Evolutionary conservation across 495 filamentous ascomycete genomes (phyloP), one percentile per base, ranked within the genome.

Genomic region (Trichoderma virens): DNA sequence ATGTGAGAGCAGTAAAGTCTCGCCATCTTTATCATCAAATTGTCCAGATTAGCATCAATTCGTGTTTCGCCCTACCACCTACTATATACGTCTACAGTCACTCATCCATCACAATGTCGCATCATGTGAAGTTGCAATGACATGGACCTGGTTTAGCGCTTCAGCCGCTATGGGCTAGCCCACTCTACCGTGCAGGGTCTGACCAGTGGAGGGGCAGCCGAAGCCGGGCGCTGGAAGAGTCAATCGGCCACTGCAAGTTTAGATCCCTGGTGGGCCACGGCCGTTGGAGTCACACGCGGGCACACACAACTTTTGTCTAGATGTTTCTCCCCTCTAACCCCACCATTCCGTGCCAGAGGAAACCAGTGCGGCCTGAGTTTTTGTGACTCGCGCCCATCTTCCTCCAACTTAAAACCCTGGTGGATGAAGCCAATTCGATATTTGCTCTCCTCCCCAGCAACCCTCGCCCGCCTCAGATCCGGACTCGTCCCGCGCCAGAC

Each of bases 381-480:
- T 62, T 45, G 60, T 23, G 61, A 62, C 61, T 62, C 61, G 39
- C 61, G 61, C 61, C 20, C 38, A 5, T 27, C 5, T 43, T 30
- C 61, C 8, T 23, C 38, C 34, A 35, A 7, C n/a, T 27, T 30
- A 35, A 8, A 23, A 45, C 18, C 34, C 61, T 20, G 27, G 61
- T 62, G 61, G 61, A 62, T 62, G 61, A 62, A 62, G 61, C 61
- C 61, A 41, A 35, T 41, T 30, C 61, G 38, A 28, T 11, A 28
- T 18, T 18, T 20, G 43, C 43, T 47, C 32, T n/a, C 34, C 31
- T 35, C 27, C 45, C 38, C 61, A 27, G 51, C 51, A 56, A 56
- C 59, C 38, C 31, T 61, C 28, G 31, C 59, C 31, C 28, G 61
- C 25, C 38, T 14, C 25, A 41, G 6, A 30, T 27, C 27, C 38